A percentile compares a stretch with the other conserved stretches of the same genome.
phyloP scores from a whole-genome alignment of 75 land plant genomes.

The Sequoia sempervirens region DNA sequence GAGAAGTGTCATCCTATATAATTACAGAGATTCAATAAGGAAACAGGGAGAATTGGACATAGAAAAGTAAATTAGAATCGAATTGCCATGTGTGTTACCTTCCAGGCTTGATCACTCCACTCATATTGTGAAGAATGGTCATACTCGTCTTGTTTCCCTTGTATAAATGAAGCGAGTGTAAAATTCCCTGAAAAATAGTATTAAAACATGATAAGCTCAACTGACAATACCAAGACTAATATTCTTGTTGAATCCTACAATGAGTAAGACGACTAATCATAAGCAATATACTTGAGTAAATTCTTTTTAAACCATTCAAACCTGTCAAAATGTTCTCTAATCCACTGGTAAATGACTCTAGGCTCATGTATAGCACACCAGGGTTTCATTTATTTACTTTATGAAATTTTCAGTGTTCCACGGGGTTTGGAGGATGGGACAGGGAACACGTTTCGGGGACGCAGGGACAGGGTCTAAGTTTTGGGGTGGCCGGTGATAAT shows the following conservation, averaged over 20 bases:
- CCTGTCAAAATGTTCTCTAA: too few relatives aligned
- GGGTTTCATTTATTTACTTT: too few relatives aligned
- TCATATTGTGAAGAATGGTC: not conserved
- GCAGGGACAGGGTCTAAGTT: too few relatives aligned
- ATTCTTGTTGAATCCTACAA: not conserved
- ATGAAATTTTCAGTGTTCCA: too few relatives aligned
- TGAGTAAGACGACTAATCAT: too few relatives aligned
- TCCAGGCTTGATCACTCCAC: not conserved
- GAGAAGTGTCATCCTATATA: conserved; percentile 3
- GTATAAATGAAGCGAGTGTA: not conserved
- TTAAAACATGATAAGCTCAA: not conserved
- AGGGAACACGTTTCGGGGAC: too few relatives aligned
- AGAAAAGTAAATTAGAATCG: not conserved
- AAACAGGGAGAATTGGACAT: not conserved
- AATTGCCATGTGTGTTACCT: not conserved
- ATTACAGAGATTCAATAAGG: not conserved
- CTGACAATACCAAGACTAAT: not conserved
- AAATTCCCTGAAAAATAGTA: not conserved
- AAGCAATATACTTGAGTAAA: too few relatives aligned
- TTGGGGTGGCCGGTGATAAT: too few relatives aligned
- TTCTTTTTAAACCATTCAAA: too few relatives aligned
- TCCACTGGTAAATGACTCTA: too few relatives aligned
- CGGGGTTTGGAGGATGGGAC: too few relatives aligned
- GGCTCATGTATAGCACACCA: too few relatives aligned
- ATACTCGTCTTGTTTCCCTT: not conserved